Conservation (phyloP, 495 filamentous ascomycete genomes). For the Lindgomyces ingoldianus region DNA sequence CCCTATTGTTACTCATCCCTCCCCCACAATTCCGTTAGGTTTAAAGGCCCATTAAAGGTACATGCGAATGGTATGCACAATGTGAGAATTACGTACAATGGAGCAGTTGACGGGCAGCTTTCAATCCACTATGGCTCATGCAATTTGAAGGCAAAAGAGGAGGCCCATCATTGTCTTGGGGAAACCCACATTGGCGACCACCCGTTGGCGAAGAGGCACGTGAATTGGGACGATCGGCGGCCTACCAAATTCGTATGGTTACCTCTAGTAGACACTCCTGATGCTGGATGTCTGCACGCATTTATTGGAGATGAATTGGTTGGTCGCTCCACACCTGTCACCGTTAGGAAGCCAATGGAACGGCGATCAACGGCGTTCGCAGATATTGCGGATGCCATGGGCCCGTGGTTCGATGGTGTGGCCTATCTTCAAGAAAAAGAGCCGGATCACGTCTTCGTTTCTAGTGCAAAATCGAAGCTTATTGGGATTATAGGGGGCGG, state of each 20-base stretch:
- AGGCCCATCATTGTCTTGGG: constrained; percentile 27
- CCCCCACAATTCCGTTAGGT: neutral
- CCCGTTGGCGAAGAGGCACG: constrained; percentile 27
- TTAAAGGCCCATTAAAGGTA: constrained; percentile 17
- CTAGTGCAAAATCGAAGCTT: constrained; percentile 55
- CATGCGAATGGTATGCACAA: constrained; percentile 32
- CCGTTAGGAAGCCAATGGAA: constrained; percentile 40
- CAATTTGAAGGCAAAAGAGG: neutral
- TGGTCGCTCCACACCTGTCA: constrained; percentile 49
- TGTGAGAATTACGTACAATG: constrained; percentile 22
- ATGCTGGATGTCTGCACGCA: constrained; percentile 55
- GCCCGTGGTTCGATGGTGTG: constrained; percentile 62
- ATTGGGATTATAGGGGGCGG: constrained; percentile 66
- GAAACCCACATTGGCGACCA: constrained; percentile 30
- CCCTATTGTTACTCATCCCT: neutral
- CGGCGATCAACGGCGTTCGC: constrained; percentile 30
- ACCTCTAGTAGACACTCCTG: constrained; percentile 48
- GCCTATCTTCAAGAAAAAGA: constrained; percentile 58
- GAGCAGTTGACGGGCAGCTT: constrained; percentile 29
- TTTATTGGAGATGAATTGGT: constrained; percentile 46
- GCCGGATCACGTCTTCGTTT: constrained; percentile 51
- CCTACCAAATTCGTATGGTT: constrained; percentile 52
- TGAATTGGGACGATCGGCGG: constrained; percentile 4
- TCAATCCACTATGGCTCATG: constrained; percentile 35
- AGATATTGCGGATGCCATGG: constrained; percentile 53